These are phyloP conservation scores for Centrapalus pauciflorus DNA, from an alignment of 129 eudicot genomes.

Conservation along the genomic window DNA sequence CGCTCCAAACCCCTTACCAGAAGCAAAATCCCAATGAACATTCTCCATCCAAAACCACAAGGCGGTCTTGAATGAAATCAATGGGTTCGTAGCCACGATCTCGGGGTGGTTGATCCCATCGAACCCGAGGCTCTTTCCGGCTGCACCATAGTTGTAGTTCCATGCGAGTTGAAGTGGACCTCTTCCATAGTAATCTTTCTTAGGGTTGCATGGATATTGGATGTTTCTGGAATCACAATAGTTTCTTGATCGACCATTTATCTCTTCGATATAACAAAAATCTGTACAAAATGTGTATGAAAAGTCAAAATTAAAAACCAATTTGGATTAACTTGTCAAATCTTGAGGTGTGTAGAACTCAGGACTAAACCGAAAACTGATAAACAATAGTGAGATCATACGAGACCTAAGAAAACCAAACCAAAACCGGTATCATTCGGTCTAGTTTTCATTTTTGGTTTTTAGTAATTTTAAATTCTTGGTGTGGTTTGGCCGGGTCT, in stretches of 20 bases:
- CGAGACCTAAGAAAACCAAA: no score
- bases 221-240: conserved; percentile 4
- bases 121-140: conserved; percentile 17
- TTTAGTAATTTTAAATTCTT: no score
- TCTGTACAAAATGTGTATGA: not conserved
- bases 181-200: conserved; percentile 15
- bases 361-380: no score
- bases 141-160: conserved; percentile 25
- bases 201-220: conserved; percentile 21
- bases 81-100: conserved; percentile 25
- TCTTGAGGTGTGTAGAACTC: no score
- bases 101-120: conserved; percentile 25
- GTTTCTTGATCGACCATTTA: conserved; percentile 1
- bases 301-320: not conserved
- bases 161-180: conserved; percentile 28
- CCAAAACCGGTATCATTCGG: no score
- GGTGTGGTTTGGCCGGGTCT: no score
- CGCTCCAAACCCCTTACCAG: conserved; percentile 29
- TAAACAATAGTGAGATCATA: no score
- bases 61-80: conserved; percentile 26
- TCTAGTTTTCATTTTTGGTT: no score
- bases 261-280: conserved; percentile 27
- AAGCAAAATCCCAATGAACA: conserved; percentile 13
- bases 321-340: no score
- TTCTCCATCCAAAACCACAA: conserved; percentile 33